A percentile compares a stretch with the other conserved stretches of the same genome.
These are phyloP conservation scores for Tillandsia leiboldiana DNA, from an alignment of 176 grass and related monocot genomes.

Conservation along the genomic window DNA sequence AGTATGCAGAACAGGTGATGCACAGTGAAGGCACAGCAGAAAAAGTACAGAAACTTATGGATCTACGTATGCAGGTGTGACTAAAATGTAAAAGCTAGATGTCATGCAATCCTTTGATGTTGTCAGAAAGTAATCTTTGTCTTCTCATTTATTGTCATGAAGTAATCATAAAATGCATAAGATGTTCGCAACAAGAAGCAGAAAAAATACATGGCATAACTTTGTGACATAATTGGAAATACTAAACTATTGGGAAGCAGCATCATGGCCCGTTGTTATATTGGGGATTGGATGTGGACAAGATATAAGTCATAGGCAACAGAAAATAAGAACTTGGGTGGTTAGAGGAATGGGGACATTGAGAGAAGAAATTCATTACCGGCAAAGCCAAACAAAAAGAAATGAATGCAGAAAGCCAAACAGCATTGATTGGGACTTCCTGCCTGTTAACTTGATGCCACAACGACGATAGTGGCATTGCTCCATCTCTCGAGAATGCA, in stretches of 20 bases:
- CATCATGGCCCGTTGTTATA: neutral
- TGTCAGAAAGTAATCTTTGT: neutral
- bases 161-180: too few relatives aligned
- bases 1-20: neutral
- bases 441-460: slow-evolving; percentile 89
- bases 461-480: slow-evolving; percentile 69
- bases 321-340: neutral
- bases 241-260: neutral
- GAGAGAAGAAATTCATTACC: slow-evolving; percentile 27
- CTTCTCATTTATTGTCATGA: neutral
- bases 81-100: too few relatives aligned
- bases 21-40: too few relatives aligned
- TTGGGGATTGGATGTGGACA: neutral
- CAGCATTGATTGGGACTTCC: slow-evolving; percentile 79
- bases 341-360: neutral
- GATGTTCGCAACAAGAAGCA: too few relatives aligned
- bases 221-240: neutral
- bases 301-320: neutral
- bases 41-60: too few relatives aligned
- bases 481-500: slow-evolving; percentile 95
- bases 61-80: too few relatives aligned
- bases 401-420: slow-evolving; percentile 70
- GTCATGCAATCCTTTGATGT: too few relatives aligned
- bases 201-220: neutral
- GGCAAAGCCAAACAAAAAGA: slow-evolving; percentile 76